Base-by-base conservation (phyloP, 345 rosid genomes). In the Nephelium lappaceum region DNA sequence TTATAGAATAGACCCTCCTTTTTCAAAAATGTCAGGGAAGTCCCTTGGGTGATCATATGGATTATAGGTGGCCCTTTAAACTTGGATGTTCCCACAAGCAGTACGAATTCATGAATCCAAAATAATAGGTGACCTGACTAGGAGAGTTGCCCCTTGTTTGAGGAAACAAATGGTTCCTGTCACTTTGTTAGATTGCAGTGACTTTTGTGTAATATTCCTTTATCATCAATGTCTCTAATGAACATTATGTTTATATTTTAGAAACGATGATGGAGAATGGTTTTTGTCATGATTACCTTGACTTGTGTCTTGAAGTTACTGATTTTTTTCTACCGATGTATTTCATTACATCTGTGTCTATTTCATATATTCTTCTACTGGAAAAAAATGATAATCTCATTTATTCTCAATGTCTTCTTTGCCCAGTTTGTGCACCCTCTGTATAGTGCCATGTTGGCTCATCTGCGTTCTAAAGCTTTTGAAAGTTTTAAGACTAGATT, bases 381-480 rank as follows among this genome's bases (percentile, higher is more conserved):
- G 21, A 58, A 21, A 18, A 58, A 23, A 60, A 53, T 53, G 58
- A 10, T 16, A 60, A 21, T 60, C 10, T n/a, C 27, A 43, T 43
- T 45, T 63, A 16, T 49, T 75, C 23, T 15, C 43, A 11, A 18
- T 55, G 65, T 67, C 43, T 81, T 25, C 62, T 74, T 45, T 82
- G 55, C 72, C 80, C 87, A 93, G 97, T 65, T 84, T 61, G 91
- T 90, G 51, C 72, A 87, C 77, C 83, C 89, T 81, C 79, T 91
- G 74, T 93, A 86, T 82, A 45, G 75, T 75, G 84, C 86, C 76
- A 58, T 90, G 78, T 62, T 93, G 86, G 89, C 88, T 69, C 94
- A 93, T 89, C 77, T 93, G 68, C 88, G 88, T 53, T 72, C 81
- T 73, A 86, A 71, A 81, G 85, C 86, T 67, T 84, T 89, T 61